Base-by-base conservation (phyloP, 495 filamentous ascomycete genomes). In the Bombardia bombarda region DNA sequence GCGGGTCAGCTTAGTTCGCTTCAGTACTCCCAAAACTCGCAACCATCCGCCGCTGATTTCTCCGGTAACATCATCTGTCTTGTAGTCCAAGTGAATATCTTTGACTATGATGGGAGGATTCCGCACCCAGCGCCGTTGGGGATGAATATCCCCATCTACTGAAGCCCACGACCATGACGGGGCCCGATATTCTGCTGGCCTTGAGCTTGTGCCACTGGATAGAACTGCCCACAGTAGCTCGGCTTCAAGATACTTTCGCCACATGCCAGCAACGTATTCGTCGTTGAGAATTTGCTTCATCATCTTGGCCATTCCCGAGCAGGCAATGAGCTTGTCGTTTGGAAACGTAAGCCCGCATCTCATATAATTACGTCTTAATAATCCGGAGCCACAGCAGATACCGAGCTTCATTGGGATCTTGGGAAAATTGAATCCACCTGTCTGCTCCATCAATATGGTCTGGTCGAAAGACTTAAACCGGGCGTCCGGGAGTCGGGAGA, bases 211-310 rank as follows among this genome's bases (percentile, higher is more conserved):
- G 2, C 39, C 1, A 1, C 16, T 23, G n/a, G 5, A n/a, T 13
- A 9, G 1, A 7, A 24, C 31, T 0, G 12, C 12, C 30, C 39
- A 47, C 4, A 42, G 44, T 16, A 42, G 40, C 28, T 45, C 33
- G 33, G 16, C 14, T 22, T 45, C 42, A 12, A 38, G 42, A 7
- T 45, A 18, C 4, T 21, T 21, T 22, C 42, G 42, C 34, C 42
- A 45, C 44, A 42, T 47, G 20, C 39, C 32, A 18, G 33, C 34
- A 2, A 45, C 19, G 24, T 45, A 45, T 20, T 38, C 19, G 25
- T 45, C 42, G 18, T 38, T 10, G 1, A 45, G 34, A 14, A 32
- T 18, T 14, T n/a, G 19, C 12, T 12, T n/a, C 10, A 45, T 31
- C 2, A 21, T 21, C 3, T 38, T 45, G 18, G 34, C 42, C 7